A percentile compares a stretch with the other conserved stretches of the same genome.
Conservation (phyloP, 345 rosid genomes). For the Pistacia integerrima region DNA sequence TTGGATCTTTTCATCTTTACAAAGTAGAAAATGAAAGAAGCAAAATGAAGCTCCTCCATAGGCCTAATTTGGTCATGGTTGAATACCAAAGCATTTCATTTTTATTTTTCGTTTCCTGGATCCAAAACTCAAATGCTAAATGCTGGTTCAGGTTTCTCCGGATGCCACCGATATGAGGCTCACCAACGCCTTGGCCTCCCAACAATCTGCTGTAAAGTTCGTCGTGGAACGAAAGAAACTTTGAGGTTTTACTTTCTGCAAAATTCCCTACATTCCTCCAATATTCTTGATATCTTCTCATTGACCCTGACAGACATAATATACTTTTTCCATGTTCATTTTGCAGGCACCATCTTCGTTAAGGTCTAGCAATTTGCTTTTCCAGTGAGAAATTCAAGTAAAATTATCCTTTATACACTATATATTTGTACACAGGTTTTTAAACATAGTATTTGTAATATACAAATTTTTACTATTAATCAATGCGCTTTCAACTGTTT, state of each 20-base stretch:
- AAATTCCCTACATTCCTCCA: too few relatives aligned
- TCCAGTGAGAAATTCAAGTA: too few relatives aligned
- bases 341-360: conserved; percentile 81
- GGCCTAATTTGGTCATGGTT: too few relatives aligned
- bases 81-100: too few relatives aligned
- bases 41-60: too few relatives aligned
- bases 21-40: too few relatives aligned
- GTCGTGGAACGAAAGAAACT: conserved; percentile 87
- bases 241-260: conserved; percentile 39
- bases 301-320: not conserved
- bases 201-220: conserved; percentile 82
- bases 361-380: conserved; percentile 22
- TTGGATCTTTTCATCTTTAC: not conserved
- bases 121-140: too few relatives aligned
- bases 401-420: too few relatives aligned
- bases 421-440: too few relatives aligned
- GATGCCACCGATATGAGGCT: conserved; percentile 91
- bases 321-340: conserved; percentile 10
- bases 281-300: not conserved
- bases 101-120: not conserved
- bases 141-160: conserved; percentile 57
- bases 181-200: conserved; percentile 84
- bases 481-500: too few relatives aligned
- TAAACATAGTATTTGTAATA: too few relatives aligned
- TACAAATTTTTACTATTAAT: too few relatives aligned